Evolutionary conservation across 73 alveolate genomes (phyloP), one percentile per base, ranked within the genome.

Genomic region (Urostyla sp.): DNA sequence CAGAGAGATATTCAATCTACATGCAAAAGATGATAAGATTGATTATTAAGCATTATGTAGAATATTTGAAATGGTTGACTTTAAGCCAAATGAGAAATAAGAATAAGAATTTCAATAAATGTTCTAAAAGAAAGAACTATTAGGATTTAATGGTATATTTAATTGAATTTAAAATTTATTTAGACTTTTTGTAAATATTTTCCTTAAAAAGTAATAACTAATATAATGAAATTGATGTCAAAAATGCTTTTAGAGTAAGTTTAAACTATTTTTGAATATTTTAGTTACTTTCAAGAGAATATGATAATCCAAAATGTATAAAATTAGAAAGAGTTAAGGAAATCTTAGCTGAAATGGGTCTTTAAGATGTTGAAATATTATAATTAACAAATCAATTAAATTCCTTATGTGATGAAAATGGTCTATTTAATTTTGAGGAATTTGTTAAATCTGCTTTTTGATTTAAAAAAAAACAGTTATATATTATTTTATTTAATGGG

Each of bases 31-130:
- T 20, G 93, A 75, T 11, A 86, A 86, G 61, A 86, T 86, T 53
- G 63, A 66, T 60, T 78, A 86, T 51, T 78, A 46, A n/a, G 80
- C 72, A n/a, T 73, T 81, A 0, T 45, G 60, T 49, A 50, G 75
- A 24, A 72, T 86, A 21, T 86, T 86, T 48, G 90, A 86, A 52
- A 86, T 86, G 94, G 94, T 86, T 0, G 94, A 86, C 77, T 86
- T 86, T 72, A 77, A 86, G 60, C 94, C 94, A 0, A 86, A 86
- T 78, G 94, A 86, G 76, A 86, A 86, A 57, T 74, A 86, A 55
- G 78, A 67, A 11, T 83, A 7, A 30, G 93, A 85, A 36, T 85
- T 85, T 75, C 75, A 76, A 72, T 54, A 72, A 15, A 66, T 85
- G 86, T 85, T 85, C 48, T 50, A 63, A 11, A 85, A 85, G 72